These are phyloP conservation scores for Glycine latifolia DNA, from an alignment of 306 rosid genomes.

Conservation along the genomic window DNA sequence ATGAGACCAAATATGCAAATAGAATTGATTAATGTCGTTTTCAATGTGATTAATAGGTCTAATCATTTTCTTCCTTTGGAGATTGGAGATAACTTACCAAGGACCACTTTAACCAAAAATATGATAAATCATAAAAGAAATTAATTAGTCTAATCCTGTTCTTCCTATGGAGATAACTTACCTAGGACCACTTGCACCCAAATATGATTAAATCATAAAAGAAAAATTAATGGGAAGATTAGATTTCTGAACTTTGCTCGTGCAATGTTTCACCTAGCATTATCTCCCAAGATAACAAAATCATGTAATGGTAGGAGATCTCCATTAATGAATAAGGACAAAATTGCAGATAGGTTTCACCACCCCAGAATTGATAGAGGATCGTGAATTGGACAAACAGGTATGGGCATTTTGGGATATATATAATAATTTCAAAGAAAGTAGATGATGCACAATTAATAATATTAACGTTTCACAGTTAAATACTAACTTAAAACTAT, in stretches of 20 bases:
- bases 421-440: not conserved
- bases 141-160: constrained; percentile 23
- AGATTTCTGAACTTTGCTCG: constrained; percentile 1
- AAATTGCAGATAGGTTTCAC: constrained; percentile 50
- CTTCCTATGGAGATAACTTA: constrained; percentile 24
- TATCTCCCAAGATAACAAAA: constrained; percentile 46
- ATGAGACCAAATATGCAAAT: constrained; percentile 29
- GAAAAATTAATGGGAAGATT: constrained; percentile 8
- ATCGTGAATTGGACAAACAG: constrained; percentile 39
- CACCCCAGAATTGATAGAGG: constrained; percentile 39
- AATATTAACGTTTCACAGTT: constrained; percentile 24
- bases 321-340: constrained; percentile 66
- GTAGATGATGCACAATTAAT: constrained; percentile 31
- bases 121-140: constrained; percentile 22
- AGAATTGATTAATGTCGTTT: constrained; percentile 38
- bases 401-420: constrained; percentile 53
- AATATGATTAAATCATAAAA: constrained; percentile 31
- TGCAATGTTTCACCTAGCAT: constrained; percentile 58
- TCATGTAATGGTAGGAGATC: constrained; percentile 51
- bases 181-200: constrained; percentile 37
- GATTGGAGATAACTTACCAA: not conserved
- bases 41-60: constrained; percentile 23
- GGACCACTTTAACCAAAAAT: constrained; percentile 36
- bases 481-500: constrained; percentile 2
- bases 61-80: constrained; percentile 6